Evolutionary conservation across 169 alveolate genomes (phyloP).

Genomic region (Plasmodium vivax): DNA sequence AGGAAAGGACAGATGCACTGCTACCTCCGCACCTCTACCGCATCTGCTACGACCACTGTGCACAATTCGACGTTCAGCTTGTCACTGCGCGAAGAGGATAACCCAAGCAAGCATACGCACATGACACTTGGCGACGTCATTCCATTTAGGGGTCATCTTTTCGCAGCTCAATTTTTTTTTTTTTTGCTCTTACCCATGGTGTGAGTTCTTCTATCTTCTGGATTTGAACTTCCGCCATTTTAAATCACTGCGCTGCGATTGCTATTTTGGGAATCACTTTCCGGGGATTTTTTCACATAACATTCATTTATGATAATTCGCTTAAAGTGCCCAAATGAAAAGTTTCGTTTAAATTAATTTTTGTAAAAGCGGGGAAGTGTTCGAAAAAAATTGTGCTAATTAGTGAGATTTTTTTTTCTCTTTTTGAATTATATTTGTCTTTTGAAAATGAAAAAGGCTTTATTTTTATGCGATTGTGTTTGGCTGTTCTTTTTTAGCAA

Average conservation of each 20-base stretch:
- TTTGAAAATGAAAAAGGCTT: not conserved
- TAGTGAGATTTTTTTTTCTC: not conserved
- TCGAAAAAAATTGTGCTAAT: not conserved
- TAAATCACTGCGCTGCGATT: not conserved
- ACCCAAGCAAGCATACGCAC: not conserved
- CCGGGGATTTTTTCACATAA: not conserved
- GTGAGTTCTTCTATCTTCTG: constrained; percentile 43
- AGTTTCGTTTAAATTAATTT: not conserved
- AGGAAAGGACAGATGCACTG: not conserved
- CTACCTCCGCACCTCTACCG: not conserved
- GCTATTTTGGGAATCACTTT: not conserved
- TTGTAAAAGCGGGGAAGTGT: not conserved
- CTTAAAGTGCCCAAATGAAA: not conserved
- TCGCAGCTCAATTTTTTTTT: not conserved
- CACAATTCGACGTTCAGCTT: not conserved
- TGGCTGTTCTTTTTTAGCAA: not conserved
- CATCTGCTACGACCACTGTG: not conserved
- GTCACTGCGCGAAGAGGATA: not conserved
- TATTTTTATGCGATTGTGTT: not conserved
- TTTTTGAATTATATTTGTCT: not conserved
- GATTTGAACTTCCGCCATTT: constrained; percentile 39
- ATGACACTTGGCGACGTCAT: not conserved
- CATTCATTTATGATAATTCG: not conserved
- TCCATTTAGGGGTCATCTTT: not conserved
- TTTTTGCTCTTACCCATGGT: constrained; percentile 50